Evolutionary conservation across 2,329 filamentous ascomycete genomes (phyloP).

Genomic region (Alternaria longipes): DNA sequence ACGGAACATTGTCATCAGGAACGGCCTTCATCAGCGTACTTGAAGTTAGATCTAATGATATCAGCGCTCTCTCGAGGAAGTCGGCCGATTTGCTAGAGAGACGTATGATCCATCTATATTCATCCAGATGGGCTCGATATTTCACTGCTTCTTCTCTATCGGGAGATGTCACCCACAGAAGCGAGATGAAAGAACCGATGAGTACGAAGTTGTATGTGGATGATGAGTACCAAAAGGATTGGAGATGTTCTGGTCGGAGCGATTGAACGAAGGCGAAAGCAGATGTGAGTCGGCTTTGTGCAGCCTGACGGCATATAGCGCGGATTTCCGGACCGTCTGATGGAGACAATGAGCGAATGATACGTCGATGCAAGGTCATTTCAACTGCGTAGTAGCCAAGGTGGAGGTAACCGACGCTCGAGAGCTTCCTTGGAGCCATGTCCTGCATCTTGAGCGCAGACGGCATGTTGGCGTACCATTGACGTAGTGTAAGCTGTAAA

Average conservation of each 20-base stretch:
- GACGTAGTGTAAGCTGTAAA: conserved; percentile 61
- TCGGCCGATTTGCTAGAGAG: conserved; percentile 55
- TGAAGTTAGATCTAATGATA: conserved; percentile 22
- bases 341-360: conserved; percentile 49
- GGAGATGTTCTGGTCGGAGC: conserved; percentile 56
- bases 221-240: conserved; percentile 59
- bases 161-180: conserved; percentile 49
- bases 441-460: conserved; percentile 60
- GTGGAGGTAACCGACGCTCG: conserved; percentile 53
- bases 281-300: conserved; percentile 54
- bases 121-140: conserved; percentile 51
- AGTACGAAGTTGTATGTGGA: conserved; percentile 56
- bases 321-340: conserved; percentile 43
- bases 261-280: conserved; percentile 58
- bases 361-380: conserved; percentile 56
- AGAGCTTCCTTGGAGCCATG: conserved; percentile 41
- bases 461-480: conserved; percentile 63
- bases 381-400: conserved; percentile 59
- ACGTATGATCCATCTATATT: conserved; percentile 55
- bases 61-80: conserved; percentile 54
- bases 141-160: conserved; percentile 46
- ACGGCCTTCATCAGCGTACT: background rate
- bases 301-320: conserved; percentile 55
- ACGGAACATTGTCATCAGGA: background rate
- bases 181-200: conserved; percentile 54